Percentiles rank a stretch among this genome's conserved stretches.
phyloP scores from a whole-genome alignment of 805 yeast species.

The Candida palmyrensis region DNA sequence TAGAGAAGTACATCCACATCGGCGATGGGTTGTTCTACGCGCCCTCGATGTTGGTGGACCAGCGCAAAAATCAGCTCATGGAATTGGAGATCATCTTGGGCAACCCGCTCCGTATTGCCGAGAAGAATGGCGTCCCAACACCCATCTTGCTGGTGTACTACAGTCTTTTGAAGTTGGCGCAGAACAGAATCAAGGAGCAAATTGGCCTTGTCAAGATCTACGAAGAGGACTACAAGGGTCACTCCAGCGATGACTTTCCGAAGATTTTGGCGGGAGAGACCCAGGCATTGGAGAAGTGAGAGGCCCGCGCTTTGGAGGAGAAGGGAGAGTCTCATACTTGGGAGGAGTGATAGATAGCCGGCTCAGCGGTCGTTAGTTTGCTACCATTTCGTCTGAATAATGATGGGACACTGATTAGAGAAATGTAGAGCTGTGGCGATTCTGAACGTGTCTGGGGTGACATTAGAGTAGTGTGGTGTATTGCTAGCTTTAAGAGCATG shows the following conservation, averaged over 20 bases:
- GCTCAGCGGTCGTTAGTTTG: no score
- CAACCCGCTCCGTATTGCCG: conserved; percentile 34
- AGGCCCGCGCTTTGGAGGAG: no score
- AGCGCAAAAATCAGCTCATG: conserved; percentile 30
- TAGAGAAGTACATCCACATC: conserved; percentile 47
- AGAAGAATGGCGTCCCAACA: conserved; percentile 36
- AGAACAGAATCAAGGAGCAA: conserved; percentile 55
- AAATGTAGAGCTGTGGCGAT: no score
- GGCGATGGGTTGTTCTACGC: conserved; percentile 38
- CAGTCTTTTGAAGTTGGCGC: conserved; percentile 53
- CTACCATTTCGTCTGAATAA: no score
- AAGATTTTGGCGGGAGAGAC: no score
- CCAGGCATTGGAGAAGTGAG: no score
- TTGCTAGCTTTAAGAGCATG: no score
- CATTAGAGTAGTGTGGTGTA: no score
- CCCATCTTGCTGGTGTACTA: conserved; percentile 61
- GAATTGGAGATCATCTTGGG: conserved; percentile 39
- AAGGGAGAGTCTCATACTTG: no score
- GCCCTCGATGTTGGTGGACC: conserved; percentile 39
- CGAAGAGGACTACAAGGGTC: conserved; percentile 14
- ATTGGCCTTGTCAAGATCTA: conserved; percentile 35
- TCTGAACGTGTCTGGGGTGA: no score
- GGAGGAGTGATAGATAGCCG: no score
- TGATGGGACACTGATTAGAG: no score
- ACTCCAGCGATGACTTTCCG: conserved; percentile 16